These are phyloP conservation scores for Amoeboaphelidium occidentale DNA, from an alignment of 371 early-diverging fungal species.

Conservation along the genomic window DNA sequence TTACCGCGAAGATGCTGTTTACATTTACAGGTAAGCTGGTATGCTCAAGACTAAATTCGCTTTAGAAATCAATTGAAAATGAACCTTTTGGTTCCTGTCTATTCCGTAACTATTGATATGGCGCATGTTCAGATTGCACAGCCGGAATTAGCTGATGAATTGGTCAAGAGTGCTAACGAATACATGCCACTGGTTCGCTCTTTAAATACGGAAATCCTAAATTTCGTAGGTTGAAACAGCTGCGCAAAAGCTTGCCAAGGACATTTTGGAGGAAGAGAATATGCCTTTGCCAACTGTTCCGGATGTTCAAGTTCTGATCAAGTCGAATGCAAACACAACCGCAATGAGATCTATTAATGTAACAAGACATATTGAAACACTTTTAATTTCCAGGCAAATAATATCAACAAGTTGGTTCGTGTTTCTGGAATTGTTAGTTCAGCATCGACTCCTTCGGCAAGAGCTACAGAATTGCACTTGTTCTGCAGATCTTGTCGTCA, in stretches of 20 bases:
- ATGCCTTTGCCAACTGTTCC: neutral
- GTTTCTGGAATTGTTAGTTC: slow-evolving; percentile 94
- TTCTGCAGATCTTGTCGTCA: slow-evolving; percentile 69
- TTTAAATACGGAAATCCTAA: too few species aligned
- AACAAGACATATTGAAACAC: neutral
- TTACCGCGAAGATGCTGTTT: neutral
- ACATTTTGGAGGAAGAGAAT: neutral
- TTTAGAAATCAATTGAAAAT: neutral
- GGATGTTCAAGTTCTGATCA: neutral
- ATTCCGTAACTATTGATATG: neutral
- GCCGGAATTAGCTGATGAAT: neutral
- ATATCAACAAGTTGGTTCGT: slow-evolving; percentile 79
- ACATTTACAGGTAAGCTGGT: neutral
- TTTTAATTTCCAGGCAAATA: slow-evolving; percentile 29
- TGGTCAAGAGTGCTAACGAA: neutral
- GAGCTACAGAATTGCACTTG: slow-evolving; percentile 62
- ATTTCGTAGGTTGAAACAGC: neutral
- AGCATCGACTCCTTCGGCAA: slow-evolving; percentile 63
- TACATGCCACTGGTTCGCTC: too few species aligned
- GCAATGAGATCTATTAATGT: neutral
- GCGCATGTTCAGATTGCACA: neutral
- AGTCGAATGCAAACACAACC: neutral
- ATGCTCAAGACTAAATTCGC: neutral
- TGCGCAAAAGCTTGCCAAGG: neutral
- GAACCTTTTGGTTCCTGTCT: neutral